Conservation (phyloP, 2,329 filamentous ascomycete genomes). For the Aschersonia sp. region DNA sequence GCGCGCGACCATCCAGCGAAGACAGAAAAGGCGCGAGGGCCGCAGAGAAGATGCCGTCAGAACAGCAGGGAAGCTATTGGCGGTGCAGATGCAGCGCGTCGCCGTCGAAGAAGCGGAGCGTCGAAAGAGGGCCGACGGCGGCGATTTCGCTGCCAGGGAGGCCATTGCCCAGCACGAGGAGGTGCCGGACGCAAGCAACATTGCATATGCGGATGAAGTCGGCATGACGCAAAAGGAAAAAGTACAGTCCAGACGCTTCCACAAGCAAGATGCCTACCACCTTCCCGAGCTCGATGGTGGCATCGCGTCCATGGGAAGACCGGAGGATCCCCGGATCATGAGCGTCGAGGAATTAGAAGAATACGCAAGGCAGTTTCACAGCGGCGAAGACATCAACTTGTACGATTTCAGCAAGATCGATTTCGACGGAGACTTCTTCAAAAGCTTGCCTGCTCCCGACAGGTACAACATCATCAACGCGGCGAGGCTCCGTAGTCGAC, state of each 20-base stretch:
- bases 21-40: slow-evolving; percentile 72
- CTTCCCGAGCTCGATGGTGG: slow-evolving; percentile 71
- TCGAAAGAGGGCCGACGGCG: slow-evolving; percentile 33
- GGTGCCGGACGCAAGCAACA: slow-evolving; percentile 49
- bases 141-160: slow-evolving; percentile 23
- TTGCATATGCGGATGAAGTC: slow-evolving; percentile 86
- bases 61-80: slow-evolving; percentile 82
- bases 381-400: slow-evolving; percentile 76
- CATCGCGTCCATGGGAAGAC: slow-evolving; percentile 73
- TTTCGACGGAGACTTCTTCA: slow-evolving; percentile 91
- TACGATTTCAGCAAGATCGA: slow-evolving; percentile 99
- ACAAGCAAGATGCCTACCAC: slow-evolving; percentile 90
- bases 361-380: slow-evolving; percentile 84
- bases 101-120: slow-evolving; percentile 73
- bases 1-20: slow-evolving; percentile 69
- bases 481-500: slow-evolving; percentile 68
- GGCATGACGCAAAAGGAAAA: slow-evolving; percentile 69
- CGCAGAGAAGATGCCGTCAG: slow-evolving; percentile 81
- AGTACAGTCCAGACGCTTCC: slow-evolving; percentile 60
- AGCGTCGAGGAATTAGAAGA: slow-evolving; percentile 85
- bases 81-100: slow-evolving; percentile 82
- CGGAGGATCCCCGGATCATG: slow-evolving; percentile 93
- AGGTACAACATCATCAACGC: slow-evolving; percentile 97
- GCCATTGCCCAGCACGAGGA: slow-evolving; percentile 43
- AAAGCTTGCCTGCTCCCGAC: slow-evolving; percentile 76